phyloP scores from a whole-genome alignment of 345 rosid species.

The Garcia nutans region DNA sequence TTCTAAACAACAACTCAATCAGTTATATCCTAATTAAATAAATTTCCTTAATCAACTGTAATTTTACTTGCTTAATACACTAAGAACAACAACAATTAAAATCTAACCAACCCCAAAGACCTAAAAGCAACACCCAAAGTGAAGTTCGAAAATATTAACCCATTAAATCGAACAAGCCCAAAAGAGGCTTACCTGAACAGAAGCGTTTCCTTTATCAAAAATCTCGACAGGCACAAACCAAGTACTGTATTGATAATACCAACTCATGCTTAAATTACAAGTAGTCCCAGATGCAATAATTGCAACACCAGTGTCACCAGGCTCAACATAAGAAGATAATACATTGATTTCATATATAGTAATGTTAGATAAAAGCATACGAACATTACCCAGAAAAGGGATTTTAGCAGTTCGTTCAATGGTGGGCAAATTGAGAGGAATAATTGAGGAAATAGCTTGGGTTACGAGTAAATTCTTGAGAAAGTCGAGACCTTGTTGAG shows the following conservation, averaged over 20 bases:
- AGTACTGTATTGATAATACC: slow-evolving; percentile 67
- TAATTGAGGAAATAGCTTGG: slow-evolving; percentile 60
- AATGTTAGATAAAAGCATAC: slow-evolving; percentile 56
- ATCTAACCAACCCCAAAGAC: not conserved
- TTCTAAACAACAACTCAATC: not conserved
- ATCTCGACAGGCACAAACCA: slow-evolving; percentile 76
- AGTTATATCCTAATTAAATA: not conserved
- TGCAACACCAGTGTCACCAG: slow-evolving; percentile 73
- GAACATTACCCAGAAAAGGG: slow-evolving; percentile 73
- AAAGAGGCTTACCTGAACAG: slow-evolving; percentile 62
- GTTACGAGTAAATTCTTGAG: slow-evolving; percentile 66
- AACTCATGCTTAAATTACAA: slow-evolving; percentile 81
- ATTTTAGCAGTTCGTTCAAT: slow-evolving; percentile 54
- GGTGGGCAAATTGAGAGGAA: slow-evolving; percentile 64
- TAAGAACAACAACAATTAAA: slow-evolving; percentile 1
- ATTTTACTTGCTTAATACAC: not conserved
- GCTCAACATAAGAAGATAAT: slow-evolving; percentile 62
- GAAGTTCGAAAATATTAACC: no score
- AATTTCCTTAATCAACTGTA: not conserved
- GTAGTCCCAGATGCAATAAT: slow-evolving; percentile 80
- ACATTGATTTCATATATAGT: slow-evolving; percentile 71
- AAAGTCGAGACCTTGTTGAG: slow-evolving; percentile 84
- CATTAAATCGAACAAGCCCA: not conserved
- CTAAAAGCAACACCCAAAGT: not conserved
- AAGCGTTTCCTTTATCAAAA: slow-evolving; percentile 72